These are phyloP conservation scores for Aspergillus nidulans DNA, from an alignment of 495 filamentous ascomycete genomes.

Conservation along the genomic window DNA sequence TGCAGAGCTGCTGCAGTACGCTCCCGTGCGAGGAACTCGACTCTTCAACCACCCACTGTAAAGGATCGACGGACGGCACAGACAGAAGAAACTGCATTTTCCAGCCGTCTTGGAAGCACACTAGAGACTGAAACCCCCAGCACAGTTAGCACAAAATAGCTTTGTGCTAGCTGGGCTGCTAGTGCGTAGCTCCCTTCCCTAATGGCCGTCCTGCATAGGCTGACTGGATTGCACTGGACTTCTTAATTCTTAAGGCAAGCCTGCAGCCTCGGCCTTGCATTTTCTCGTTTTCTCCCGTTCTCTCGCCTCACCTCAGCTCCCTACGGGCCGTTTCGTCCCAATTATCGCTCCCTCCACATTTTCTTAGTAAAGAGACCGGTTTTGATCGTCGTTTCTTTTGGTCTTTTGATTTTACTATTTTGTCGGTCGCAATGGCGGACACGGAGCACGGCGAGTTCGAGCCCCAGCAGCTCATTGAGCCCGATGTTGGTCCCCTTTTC, in stretches of 20 bases:
- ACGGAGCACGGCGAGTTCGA: background rate
- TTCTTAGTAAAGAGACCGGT: background rate
- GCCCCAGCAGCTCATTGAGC: conserved; percentile 20
- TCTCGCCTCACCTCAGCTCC: background rate
- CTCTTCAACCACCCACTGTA: background rate
- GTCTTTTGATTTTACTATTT: background rate
- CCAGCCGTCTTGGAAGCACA: background rate
- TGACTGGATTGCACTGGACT: too few species aligned
- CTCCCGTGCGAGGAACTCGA: background rate
- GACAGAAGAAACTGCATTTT: background rate
- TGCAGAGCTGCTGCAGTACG: background rate
- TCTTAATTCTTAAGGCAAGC: background rate
- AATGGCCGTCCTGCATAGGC: conserved; percentile 24
- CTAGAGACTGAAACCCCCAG: background rate
- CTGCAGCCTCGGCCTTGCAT: background rate
- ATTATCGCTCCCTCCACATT: background rate
- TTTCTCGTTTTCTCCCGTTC: background rate
- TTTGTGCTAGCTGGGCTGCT: background rate
- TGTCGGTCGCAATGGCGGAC: conserved; percentile 1
- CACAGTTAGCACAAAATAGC: background rate
- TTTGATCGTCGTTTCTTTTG: background rate
- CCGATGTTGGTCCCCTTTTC: conserved; percentile 26
- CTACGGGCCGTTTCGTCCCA: background rate
- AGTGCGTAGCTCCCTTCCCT: background rate
- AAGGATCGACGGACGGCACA: background rate